phyloP scores from a whole-genome alignment of 768 basidiomycete genomes.

The Boletus rubropictus region DNA sequence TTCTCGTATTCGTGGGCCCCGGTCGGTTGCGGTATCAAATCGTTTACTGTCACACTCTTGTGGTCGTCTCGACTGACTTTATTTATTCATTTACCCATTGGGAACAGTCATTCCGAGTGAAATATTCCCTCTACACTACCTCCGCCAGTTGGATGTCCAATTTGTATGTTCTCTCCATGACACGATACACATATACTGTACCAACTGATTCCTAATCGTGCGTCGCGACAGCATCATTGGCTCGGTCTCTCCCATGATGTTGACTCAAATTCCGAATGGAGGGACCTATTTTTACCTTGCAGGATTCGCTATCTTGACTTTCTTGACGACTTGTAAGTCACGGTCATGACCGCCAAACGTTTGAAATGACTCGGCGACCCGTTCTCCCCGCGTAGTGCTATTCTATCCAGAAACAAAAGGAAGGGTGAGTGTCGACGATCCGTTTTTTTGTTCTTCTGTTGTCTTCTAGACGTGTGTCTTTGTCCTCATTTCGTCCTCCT shows the following conservation, averaged over 20 bases:
- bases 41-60: neutral
- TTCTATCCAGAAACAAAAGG: slow-evolving; percentile 32
- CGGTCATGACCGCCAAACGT: neutral
- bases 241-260: slow-evolving; percentile 26
- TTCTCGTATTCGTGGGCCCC: slow-evolving; percentile 33
- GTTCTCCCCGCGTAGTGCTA: slow-evolving; percentile 7
- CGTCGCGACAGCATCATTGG: slow-evolving; percentile 22
- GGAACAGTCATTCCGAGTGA: slow-evolving; percentile 36
- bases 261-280: slow-evolving; percentile 17
- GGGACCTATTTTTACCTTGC: slow-evolving; percentile 28
- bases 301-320: slow-evolving; percentile 23
- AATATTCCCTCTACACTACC: slow-evolving; percentile 39
- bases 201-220: neutral
- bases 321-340: slow-evolving; percentile 26
- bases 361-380: neutral
- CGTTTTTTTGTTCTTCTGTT: neutral
- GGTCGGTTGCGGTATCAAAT: slow-evolving; percentile 25
- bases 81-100: no score
- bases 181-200: neutral
- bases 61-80: neutral
- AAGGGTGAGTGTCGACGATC: slow-evolving; percentile 19
- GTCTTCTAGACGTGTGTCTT: no score
- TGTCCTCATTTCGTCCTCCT: no score
- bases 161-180: slow-evolving; percentile 19
- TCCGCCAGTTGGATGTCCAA: slow-evolving; percentile 40